Base-by-base conservation (phyloP, 1,284 basidiomycete genomes). In the Xerocomus nothofagi region DNA sequence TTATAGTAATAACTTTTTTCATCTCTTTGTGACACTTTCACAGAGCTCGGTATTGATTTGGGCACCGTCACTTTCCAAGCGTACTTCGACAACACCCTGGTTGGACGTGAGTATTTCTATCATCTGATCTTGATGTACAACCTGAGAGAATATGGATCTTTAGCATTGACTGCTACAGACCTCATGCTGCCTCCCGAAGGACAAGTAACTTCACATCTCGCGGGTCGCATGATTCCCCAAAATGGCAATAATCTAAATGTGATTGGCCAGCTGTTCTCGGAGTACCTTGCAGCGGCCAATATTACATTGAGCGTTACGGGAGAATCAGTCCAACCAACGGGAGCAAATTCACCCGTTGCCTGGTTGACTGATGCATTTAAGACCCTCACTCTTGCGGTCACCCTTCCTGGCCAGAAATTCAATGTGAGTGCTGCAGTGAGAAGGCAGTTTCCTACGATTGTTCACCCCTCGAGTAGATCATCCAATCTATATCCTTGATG, bases 291-390 rank as follows among this genome's bases (percentile, higher is more conserved):
- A 23, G 87, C 81, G n/a, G 64, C 79, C 51, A 86, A 87, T 53
- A 75, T 80, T 55, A 86, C 81, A 1, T 70, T 91, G 27, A 69
- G 71, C 23, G 79, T 84, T 30, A 71, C 72, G 33, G 88, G 88
- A 44, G 71, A 80, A 38, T 79, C 78, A 21, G 86, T 90, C 7
- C 78, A 83, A 51, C 84, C 87, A 1, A 63, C 69, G 30, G 80
- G 80, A 33, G 68, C 79, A 9, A 68, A 61, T 42, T 68, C 65
- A 15, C 68, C 77, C 0, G 82, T 90, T 20, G 68, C 69, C 6
- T 91, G 88, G 88, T 68, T 91, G 42, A 84, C 77, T 38, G 72
- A 77, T 10, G 88, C 88, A 2, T 89, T 91, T 72, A 77, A 81
- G 67, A 82, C 84, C 3, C 70, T 91, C 26, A 75, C 75, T 6